Evolutionary conservation across 306 rosid genomes (phyloP), one percentile per base, ranked within the genome.

Genomic region (Trifolium subterraneum): DNA sequence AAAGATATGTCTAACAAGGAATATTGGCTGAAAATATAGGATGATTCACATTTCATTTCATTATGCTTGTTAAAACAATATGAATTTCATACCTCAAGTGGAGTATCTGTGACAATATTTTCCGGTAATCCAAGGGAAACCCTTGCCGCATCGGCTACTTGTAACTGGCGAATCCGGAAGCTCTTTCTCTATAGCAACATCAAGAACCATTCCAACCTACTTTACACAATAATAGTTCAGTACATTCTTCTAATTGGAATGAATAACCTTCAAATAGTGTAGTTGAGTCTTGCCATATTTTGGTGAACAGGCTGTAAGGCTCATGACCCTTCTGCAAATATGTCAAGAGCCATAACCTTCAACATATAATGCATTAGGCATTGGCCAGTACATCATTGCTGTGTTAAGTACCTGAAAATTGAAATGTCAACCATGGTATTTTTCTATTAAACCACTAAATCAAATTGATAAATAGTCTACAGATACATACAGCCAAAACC

Each of bases 351-450:
- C 97, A 81, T 83, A 86, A 15, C 98, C 98, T 90, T 90, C 96
- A 38, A 90, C 96, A 64, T 90, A 90, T 52, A 93, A 71, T 10
- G 87, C 78, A 81, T 93, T 90, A 4, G 90, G 86, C 89, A 93
- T 79, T 0, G 97, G 97, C 98, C 97, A 93, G 77, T 90, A 88
- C 8, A 93, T 87, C 97, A 93, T 88, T 68, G 98, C 98, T 35
- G 97, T 93, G 76, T 93, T 93, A 78, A 93, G 92, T 77, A 93
- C 96, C 98, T 93, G 84, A n/a, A n/a, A n/a, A n/a, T n/a, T n/a
- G n/a, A n/a, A n/a, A n/a, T n/a, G n/a, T n/a, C n/a, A n/a, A n/a
- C n/a, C n/a, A n/a, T n/a, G n/a, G n/a, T n/a, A n/a, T n/a, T n/a
- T n/a, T n/a, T n/a, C n/a, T n/a, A n/a, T n/a, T n/a, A n/a, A n/a